These are phyloP conservation scores for Thermomyces lanuginosus DNA, from an alignment of 2,329 filamentous ascomycete species.

Conservation along the genomic window DNA sequence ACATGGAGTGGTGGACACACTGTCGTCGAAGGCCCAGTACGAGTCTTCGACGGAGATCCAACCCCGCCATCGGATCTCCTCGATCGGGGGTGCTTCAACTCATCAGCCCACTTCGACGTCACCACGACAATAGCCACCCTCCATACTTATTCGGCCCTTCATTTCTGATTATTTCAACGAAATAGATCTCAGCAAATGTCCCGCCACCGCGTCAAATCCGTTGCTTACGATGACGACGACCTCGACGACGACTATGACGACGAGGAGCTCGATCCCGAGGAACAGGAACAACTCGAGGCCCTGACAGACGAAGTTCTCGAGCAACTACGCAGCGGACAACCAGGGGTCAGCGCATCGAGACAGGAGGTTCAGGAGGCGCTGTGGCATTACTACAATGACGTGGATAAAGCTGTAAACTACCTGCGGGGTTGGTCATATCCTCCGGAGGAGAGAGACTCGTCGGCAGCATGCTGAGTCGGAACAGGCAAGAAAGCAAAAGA, in stretches of 20 bases:
- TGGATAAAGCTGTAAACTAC: constrained; percentile 70
- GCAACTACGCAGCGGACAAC: constrained; percentile 44
- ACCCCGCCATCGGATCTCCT: no score
- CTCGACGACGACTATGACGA: constrained; percentile 18
- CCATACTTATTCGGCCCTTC: no score
- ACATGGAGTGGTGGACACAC: no score
- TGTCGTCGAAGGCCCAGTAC: no score
- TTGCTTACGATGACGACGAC: constrained; percentile 28
- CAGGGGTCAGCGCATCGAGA: constrained; percentile 45
- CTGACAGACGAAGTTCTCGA: constrained; percentile 51
- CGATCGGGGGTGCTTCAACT: no score
- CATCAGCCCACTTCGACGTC: no score
- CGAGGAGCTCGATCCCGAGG: constrained; percentile 27
- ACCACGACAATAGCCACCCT: no score
- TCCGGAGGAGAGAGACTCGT: neutral
- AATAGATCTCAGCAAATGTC: no score
- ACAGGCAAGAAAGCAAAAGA: constrained; percentile 22
- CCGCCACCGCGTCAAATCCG: constrained; percentile 29
- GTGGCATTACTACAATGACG: constrained; percentile 93
- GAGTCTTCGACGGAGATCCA: no score
- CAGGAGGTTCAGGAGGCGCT: constrained; percentile 73
- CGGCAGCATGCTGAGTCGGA: constrained; percentile 13
- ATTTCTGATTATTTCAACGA: no score
- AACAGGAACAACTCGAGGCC: constrained; percentile 42
- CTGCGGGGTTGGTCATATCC: constrained; percentile 42